Evolutionary conservation across 805 yeast genomes (phyloP).

Genomic region (Nakazawaea wyomingensis): DNA sequence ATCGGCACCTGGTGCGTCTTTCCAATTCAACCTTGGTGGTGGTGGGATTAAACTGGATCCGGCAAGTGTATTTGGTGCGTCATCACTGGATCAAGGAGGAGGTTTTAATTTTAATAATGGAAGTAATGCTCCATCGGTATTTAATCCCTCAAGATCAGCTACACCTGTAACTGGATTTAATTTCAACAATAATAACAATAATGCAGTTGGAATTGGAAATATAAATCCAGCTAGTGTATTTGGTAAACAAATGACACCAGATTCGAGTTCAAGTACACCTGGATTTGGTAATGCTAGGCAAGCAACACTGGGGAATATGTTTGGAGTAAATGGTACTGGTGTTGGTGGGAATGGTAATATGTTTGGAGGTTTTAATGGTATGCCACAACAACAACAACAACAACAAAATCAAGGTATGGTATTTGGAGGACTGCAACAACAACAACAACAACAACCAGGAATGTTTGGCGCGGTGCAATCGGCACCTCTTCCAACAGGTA

Average conservation of each 20-base stretch:
- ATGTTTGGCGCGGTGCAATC: background rate
- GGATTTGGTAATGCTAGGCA: constrained; percentile 2
- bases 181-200: background rate
- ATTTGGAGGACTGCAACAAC: constrained; percentile 2
- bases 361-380: constrained; percentile 3
- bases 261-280: constrained; percentile 1
- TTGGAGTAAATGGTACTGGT: background rate
- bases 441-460: background rate
- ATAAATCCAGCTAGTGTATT: constrained; percentile 6
- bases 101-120: background rate
- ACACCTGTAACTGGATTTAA: constrained; percentile 8
- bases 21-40: constrained; percentile 3
- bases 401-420: background rate
- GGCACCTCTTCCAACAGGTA: background rate
- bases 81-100: background rate
- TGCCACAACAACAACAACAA: constrained; percentile 1
- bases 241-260: constrained; percentile 3
- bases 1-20: constrained; percentile 1
- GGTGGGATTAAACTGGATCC: constrained; percentile 5
- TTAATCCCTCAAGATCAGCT: constrained; percentile 9
- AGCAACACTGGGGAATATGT: constrained; percentile 6
- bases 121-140: background rate
- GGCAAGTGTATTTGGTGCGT: constrained; percentile 7
- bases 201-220: too few species aligned
- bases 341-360: background rate